Evolutionary conservation across 2,329 filamentous ascomycete species (phyloP), one percentile per base, ranked within the genome.

Genomic region (Colletotrichum theobromicola): DNA sequence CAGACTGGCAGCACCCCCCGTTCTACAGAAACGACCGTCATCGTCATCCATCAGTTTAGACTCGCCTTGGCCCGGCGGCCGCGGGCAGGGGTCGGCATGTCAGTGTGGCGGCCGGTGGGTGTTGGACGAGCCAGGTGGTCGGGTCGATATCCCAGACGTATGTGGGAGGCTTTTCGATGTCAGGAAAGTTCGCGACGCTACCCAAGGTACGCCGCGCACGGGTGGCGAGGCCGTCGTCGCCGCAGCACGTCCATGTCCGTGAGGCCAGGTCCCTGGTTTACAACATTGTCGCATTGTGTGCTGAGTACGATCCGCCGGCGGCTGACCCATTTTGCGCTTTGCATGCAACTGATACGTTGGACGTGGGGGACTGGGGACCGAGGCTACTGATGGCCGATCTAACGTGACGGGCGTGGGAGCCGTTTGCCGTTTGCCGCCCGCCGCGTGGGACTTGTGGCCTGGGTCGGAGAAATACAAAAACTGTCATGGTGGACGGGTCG

Each of bases 321-420:
- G 66, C 70, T 67, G 68, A 71, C 68, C 68, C 66, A 63, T 50
- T 30, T 30, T 60, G 30, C 50, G 70, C 70, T 69, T 55, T 68
- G 60, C 61, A 74, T 74, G 61, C 55, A 67, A 61, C 67, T 71
- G 72, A 74, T 66, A 66, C 71, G 53, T 66, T 57, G 57, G 42
- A 24, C 24, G 15, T 50, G 42, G n/a, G 42, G 42, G n/a, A 50
- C 42, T 50, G 21, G 30, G 34, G 46, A 60, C 67, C 67, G 67
- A 69, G 46, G 70, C 65, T 53, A 26, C 30, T 60, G 18, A 26
- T 30, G 60, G 67, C 35, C 35, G 60, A 57, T 66, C 72, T 42
- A 74, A 74, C 72, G 72, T 66, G 57, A 66, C 67, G 72, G 67
- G 61, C 67, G 67, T 62, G 55, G 37, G 28, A 28, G n/a, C 42